phyloP scores from a whole-genome alignment of 192 early-diverging fungal genomes.

The Coemansia sp. region DNA sequence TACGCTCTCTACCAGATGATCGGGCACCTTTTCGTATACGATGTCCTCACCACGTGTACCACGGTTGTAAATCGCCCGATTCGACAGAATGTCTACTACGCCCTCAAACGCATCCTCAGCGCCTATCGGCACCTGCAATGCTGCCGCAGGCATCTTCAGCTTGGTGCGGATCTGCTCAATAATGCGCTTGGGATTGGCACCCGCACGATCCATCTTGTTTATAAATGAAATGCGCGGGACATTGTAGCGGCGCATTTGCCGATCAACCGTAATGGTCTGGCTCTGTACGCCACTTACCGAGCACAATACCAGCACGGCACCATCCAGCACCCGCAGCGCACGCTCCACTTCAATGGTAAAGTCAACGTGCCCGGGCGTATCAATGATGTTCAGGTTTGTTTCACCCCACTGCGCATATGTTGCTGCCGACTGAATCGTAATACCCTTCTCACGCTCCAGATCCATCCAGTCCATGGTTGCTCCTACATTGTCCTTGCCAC shows the following conservation, averaged over 20 bases:
- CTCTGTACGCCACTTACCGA: slow-evolving; percentile 83
- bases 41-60: slow-evolving; percentile 80
- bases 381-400: slow-evolving; percentile 82
- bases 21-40: slow-evolving; percentile 69
- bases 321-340: slow-evolving; percentile 81
- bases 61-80: slow-evolving; percentile 87
- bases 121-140: slow-evolving; percentile 83
- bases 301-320: slow-evolving; percentile 81
- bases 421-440: slow-evolving; percentile 86
- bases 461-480: slow-evolving; percentile 99
- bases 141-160: slow-evolving; percentile 73
- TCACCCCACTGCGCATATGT: slow-evolving; percentile 80
- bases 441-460: slow-evolving; percentile 91
- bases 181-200: slow-evolving; percentile 77
- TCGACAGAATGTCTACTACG: slow-evolving; percentile 85
- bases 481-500: slow-evolving; percentile 84
- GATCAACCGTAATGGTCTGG: slow-evolving; percentile 86
- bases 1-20: slow-evolving; percentile 60
- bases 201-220: slow-evolving; percentile 90
- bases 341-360: slow-evolving; percentile 90
- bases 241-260: slow-evolving; percentile 86
- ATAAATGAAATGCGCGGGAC: slow-evolving; percentile 85
- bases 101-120: slow-evolving; percentile 83
- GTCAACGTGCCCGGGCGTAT: slow-evolving; percentile 88
- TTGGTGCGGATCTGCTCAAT: slow-evolving; percentile 79